Evolutionary conservation across 495 filamentous ascomycete genomes (phyloP), one percentile per base, ranked within the genome.

Genomic region (Penicillium simplicissimum): DNA sequence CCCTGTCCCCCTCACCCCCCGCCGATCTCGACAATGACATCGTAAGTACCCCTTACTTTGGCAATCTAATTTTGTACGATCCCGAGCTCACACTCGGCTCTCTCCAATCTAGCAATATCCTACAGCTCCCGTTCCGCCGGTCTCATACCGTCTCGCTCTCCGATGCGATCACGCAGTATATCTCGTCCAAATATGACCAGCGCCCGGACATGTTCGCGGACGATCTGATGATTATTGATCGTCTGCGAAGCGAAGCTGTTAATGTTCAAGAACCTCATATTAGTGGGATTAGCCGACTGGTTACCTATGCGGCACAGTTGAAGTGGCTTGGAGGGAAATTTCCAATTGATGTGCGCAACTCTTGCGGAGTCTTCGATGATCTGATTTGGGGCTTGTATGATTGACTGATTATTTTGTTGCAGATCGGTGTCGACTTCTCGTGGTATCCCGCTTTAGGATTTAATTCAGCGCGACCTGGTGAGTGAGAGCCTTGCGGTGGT

Each of bases 181-280:
- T 98, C 63, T 96, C 91, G 42, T 89, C 86, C 71, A 97, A 98
- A 84, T 98, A 98, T 89, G 95, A 98, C 76, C 95, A 98, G 72
- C 95, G 97, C 74, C 95, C 96, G 56, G 92, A 96, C 74, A 96
- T 97, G 92, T 98, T 98, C 75, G 84, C 87, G 61, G 82, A 90
- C 53, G 95, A 98, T 76, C 84, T 98, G 42, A 84, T 95, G 57
- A 83, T 89, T 60, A 92, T 98, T 71, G 93, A 98, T 71, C 80
- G 85, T 49, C 71, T 98, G 53, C 86, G 95, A 11, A 84, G 79
- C 49, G 90, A 93, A 61, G 95, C 95, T 47, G 77, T 97, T 59
- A 89, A 92, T 74, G 88, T 94, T 11, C 87, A 89, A 57, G 95
- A 98, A 66, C 86, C 95, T 14, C 95, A 98, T 74, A 76, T 85